phyloP scores from a whole-genome alignment of 768 basidiomycete genomes.

The Podaxis rugospora region DNA sequence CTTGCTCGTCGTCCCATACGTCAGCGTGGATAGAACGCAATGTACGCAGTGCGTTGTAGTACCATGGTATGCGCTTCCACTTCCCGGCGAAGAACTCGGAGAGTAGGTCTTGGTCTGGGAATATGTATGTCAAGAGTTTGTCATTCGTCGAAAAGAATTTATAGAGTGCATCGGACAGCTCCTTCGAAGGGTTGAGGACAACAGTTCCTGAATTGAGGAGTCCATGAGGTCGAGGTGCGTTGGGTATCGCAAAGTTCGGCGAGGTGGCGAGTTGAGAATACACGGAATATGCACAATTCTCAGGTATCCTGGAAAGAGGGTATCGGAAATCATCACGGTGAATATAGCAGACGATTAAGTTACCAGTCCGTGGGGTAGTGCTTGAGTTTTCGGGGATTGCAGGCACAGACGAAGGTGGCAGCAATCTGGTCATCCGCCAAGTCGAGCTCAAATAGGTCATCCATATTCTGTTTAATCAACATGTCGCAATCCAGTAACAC shows the following conservation, averaged over 20 bases:
- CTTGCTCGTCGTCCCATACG: conserved; percentile 83
- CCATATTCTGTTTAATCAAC: conserved; percentile 81
- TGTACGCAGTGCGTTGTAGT: conserved; percentile 93
- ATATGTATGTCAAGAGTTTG: conserved; percentile 42
- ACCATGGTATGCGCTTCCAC: conserved; percentile 80
- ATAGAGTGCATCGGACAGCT: conserved; percentile 48
- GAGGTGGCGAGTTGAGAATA: conserved; percentile 41
- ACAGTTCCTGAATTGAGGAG: conserved; percentile 91
- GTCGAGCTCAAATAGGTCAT: conserved; percentile 58
- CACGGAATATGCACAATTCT: conserved; percentile 80
- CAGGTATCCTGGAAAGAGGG: conserved; percentile 68
- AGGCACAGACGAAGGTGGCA: conserved; percentile 87
- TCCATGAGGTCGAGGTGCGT: conserved; percentile 68
- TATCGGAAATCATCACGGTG: conserved; percentile 12
- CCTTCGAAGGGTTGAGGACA: conserved; percentile 70
- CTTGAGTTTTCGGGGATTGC: conserved; percentile 79
- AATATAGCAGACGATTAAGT: conserved; percentile 20
- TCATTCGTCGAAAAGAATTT: conserved; percentile 47
- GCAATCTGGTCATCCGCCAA: conserved; percentile 74
- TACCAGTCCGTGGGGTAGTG: conserved; percentile 93
- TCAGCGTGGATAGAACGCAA: conserved; percentile 63
- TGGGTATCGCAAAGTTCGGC: conserved; percentile 28
- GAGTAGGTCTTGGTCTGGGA: conserved; percentile 93
- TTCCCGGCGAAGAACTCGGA: conserved; percentile 71
- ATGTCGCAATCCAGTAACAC: conserved; percentile 88